Percentiles rank a stretch among this genome's conserved stretches.
phyloP scores from a whole-genome alignment of 2,329 filamentous ascomycete genomes.

The Colletotrichum navitas region DNA sequence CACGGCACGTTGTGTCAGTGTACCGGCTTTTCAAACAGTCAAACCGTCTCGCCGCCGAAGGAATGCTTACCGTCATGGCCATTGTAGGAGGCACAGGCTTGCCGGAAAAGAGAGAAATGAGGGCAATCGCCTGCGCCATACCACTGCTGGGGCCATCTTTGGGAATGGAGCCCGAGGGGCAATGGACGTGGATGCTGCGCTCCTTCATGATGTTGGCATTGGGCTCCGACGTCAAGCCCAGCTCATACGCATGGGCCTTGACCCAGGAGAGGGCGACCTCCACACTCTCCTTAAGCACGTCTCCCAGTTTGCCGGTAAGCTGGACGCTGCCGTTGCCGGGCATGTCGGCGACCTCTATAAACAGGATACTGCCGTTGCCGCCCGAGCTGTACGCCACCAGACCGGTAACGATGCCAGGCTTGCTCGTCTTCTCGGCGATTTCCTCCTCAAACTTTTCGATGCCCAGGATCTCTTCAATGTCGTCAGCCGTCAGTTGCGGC shows the following conservation, averaged over 20 bases:
- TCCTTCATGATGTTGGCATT: slow-evolving; percentile 96
- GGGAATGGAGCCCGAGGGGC: slow-evolving; percentile 92
- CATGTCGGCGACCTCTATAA: slow-evolving; percentile 99
- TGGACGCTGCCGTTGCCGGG: slow-evolving; percentile 92
- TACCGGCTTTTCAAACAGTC: neutral
- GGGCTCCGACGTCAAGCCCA: slow-evolving; percentile 84
- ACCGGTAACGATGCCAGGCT: slow-evolving; percentile 94
- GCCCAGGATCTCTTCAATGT: slow-evolving; percentile 91
- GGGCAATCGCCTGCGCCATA: slow-evolving; percentile 91
- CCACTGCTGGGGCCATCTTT: slow-evolving; percentile 92
- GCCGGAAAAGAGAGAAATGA: slow-evolving; percentile 90
- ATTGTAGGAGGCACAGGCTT: slow-evolving; percentile 90
- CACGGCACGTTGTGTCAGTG: slow-evolving; percentile 37
- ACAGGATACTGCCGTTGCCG: slow-evolving; percentile 94
- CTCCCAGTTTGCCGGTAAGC: slow-evolving; percentile 94
- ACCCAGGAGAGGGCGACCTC: slow-evolving; percentile 98
- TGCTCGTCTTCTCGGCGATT: slow-evolving; percentile 85
- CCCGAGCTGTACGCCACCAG: slow-evolving; percentile 95
- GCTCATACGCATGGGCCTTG: slow-evolving; percentile 92
- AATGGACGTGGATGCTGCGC: slow-evolving; percentile 95
- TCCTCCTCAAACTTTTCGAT: slow-evolving; percentile 96
- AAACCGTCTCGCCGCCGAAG: neutral
- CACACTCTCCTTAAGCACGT: slow-evolving; percentile 96
- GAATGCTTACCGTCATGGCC: slow-evolving; percentile 84
- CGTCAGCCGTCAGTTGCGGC: slow-evolving; percentile 78